Evolutionary conservation across 2,329 filamentous ascomycete genomes (phyloP), one percentile per base, ranked within the genome.

Genomic region (Cercospora sp.): DNA sequence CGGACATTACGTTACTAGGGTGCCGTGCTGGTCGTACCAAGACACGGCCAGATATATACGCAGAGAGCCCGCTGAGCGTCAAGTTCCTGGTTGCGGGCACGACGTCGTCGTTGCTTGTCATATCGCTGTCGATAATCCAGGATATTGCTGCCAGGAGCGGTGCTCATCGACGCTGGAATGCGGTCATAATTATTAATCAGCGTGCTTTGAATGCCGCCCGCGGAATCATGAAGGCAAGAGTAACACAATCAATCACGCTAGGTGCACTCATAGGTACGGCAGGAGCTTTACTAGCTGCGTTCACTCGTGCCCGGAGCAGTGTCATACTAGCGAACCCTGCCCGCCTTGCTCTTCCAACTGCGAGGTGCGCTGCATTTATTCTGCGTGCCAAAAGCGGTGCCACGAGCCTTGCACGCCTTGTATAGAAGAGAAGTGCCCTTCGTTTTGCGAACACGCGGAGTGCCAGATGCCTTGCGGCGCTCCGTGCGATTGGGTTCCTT

Each of bases 401-500:
- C 76, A 80, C 26, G 85, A 91, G 72, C 84, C 87, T 1, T 91
- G 89, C 72, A 75, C 80, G 2, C 89, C 88, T 0, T 91, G 89
- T 71, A 84, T 85, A 0, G 85, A 87, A 69, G 77, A 78, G 20
- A 70, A 75, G 1, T 91, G 89, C 70, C 76, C 81, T 0, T 89
- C 85, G 33, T 73, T 72, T 3, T 91, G 88, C 69, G 81, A 81
- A 7, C 89, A 91, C 72, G 39, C 79, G 73, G 51, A 45, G 10
- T 85, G 83, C 68, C 73, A 75, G 0, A 82, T 87, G 81, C 86
- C 86, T 18, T 92, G 90, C 69, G 87, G 88, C 0, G 89, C 86
- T 0, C 89, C 90, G 0, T 93, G 90, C 74, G 81, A 90, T 70
- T 85, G 87, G 78, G 74, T 91, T 0, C 90, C 90, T 1, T 93